Base-by-base conservation (phyloP, 257 asterid genomes). In the Solanum etuberosum region DNA sequence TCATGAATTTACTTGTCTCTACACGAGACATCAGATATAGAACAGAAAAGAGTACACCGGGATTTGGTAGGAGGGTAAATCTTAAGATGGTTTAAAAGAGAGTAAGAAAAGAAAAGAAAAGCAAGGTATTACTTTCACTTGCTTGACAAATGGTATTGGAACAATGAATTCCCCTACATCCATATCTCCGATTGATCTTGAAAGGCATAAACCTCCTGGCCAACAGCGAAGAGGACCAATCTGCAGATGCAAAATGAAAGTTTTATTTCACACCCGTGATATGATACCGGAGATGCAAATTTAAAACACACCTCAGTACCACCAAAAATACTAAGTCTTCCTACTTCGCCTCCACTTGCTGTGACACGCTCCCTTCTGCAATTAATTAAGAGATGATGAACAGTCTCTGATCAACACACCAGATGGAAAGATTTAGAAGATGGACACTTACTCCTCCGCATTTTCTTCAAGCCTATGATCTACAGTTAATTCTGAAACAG, bases 381-480 rank as follows among this genome's bases (percentile, higher is more conserved):
- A 89, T 78, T 35, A 83, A 25, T 43, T 43, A 80, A 81, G 43
- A 87, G 21, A 34, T 8, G 23, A 29, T 86, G 73, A 89, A 54
- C 42, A 72, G 54, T 48, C 29, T 73, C 86, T 11, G 25, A 29
- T 42, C 34, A 12, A 34, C 13, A 32, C 65, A 54, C 8, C 46
- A 74, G 42, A 77, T 40, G 8, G 74, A 63, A 65, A 59, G 3
- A 67, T 83, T 21, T 21, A 16, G 59, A 85, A 78, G 73, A 73
- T 38, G 23, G 67, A 34, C 59, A 87, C 94, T 88, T 76, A 95
- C 99, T 96, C 98, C 90, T 96, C 98, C 5, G 73, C 93, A 84
- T 95, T 94, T 86, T 95, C 98, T 92, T 95, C 98, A 8, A 95
- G 98, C 84, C 99, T 92, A 83, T 96, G 99, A 90, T 96, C 99